A percentile compares a stretch with the other conserved stretches of the same genome.
These are phyloP conservation scores for Fonsecaea monophora DNA, from an alignment of 2,329 filamentous ascomycete species.

Conservation along the genomic window DNA sequence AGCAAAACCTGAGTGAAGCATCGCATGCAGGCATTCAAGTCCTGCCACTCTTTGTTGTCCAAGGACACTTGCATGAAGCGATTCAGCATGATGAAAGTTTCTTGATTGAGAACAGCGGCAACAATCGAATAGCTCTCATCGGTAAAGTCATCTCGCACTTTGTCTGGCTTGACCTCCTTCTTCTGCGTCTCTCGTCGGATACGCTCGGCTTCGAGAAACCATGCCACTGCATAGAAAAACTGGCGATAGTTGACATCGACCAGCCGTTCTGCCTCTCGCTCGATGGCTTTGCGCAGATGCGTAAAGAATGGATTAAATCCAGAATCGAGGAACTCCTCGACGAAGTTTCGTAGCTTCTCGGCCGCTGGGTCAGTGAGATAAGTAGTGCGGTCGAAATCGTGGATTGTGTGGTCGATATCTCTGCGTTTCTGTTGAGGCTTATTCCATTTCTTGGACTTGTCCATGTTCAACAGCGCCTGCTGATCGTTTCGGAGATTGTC, in stretches of 20 bases:
- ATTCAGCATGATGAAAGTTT: slow-evolving; percentile 90
- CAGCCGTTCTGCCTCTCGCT: slow-evolving; percentile 84
- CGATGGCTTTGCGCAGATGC: slow-evolving; percentile 85
- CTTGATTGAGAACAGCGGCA: slow-evolving; percentile 88
- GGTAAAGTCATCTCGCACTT: slow-evolving; percentile 60
- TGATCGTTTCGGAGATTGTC: slow-evolving; percentile 77
- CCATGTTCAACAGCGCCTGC: slow-evolving; percentile 83
- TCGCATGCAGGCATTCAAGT: slow-evolving; percentile 85
- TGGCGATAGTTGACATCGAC: slow-evolving; percentile 78
- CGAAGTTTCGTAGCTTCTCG: slow-evolving; percentile 78
- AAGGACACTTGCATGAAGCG: slow-evolving; percentile 78
- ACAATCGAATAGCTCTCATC: slow-evolving; percentile 83
- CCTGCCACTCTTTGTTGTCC: slow-evolving; percentile 85
- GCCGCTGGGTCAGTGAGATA: slow-evolving; percentile 75
- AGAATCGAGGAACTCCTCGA: slow-evolving; percentile 91
- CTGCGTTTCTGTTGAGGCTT: slow-evolving; percentile 72
- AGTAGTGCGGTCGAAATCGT: slow-evolving; percentile 77
- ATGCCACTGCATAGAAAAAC: slow-evolving; percentile 89
- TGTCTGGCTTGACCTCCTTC: slow-evolving; percentile 57
- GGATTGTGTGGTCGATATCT: slow-evolving; percentile 64
- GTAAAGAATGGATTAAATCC: slow-evolving; percentile 92
- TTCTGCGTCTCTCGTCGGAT: slow-evolving; percentile 69
- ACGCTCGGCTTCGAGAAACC: slow-evolving; percentile 89
- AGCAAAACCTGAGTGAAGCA: slow-evolving; percentile 94
- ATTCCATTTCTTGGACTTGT: slow-evolving; percentile 87